These are phyloP conservation scores for Pseudoturritis turrita DNA, from an alignment of 345 rosid genomes.

Conservation along the genomic window DNA sequence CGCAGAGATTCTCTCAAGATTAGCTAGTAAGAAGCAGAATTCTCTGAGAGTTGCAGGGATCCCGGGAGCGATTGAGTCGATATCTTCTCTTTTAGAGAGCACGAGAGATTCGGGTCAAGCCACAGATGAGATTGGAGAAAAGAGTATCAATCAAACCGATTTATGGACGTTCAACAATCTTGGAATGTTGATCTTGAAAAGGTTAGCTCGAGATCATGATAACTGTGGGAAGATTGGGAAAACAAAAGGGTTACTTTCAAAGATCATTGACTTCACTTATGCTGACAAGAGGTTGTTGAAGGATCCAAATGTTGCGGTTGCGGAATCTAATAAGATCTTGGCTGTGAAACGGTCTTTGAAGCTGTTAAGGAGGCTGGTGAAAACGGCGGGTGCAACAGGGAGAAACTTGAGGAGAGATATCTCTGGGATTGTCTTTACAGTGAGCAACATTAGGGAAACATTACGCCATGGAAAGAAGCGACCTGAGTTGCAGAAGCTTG, in stretches of 20 bases:
- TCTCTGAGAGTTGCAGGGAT: slow-evolving; percentile 73
- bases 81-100: slow-evolving; percentile 71
- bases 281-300: slow-evolving; percentile 45
- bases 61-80: slow-evolving; percentile 90
- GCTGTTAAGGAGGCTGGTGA: slow-evolving; percentile 69
- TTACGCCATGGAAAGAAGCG: slow-evolving; percentile 57
- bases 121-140: slow-evolving; percentile 78
- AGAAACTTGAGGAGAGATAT: slow-evolving; percentile 59
- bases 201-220: slow-evolving; percentile 77
- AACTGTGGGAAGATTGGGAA: slow-evolving; percentile 91
- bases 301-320: slow-evolving; percentile 31
- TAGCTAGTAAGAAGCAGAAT: slow-evolving; percentile 80
- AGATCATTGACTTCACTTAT: slow-evolving; percentile 76
- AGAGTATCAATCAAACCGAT: slow-evolving; percentile 35
- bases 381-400: slow-evolving; percentile 73
- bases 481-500: slow-evolving; percentile 53
- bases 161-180: slow-evolving; percentile 71
- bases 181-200: slow-evolving; percentile 72
- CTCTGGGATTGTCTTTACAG: slow-evolving; percentile 74
- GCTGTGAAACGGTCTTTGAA: slow-evolving; percentile 77
- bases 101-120: slow-evolving; percentile 40
- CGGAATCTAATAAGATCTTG: slow-evolving; percentile 40
- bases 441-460: slow-evolving; percentile 75
- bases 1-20: slow-evolving; percentile 63
- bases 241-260: slow-evolving; percentile 78